Evolutionary conservation across 768 basidiomycete species (phyloP), one percentile per base, ranked within the genome.

Genomic region (Gautieria morchelliformis): DNA sequence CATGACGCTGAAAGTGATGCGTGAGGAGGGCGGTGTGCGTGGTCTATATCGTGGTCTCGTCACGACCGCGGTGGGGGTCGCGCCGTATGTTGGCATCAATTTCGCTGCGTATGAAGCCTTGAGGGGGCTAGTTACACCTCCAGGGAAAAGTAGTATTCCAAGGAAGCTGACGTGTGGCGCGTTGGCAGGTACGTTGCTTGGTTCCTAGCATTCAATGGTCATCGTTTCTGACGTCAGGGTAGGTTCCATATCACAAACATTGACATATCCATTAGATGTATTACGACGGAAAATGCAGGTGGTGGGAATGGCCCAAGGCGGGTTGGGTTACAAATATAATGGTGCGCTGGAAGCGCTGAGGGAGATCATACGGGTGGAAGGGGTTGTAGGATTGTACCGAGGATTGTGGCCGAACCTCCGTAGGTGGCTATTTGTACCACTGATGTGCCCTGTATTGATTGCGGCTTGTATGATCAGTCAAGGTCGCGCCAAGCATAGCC

Each of bases 261-360:
- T 97, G 63, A 97, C 94, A 5, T 97, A 95, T 68, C 95, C 95
- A 9, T 90, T 96, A 65, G 95, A 99, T 68, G 90, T 98, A 5
- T 70, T 98, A 58, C 79, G 95, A 48, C 79, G 95, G 60, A 95
- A 97, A 76, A 93, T 98, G 87, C 95, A 98, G 69, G 89, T 95
- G 59, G 79, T 83, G 5, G 91, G 91, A 12, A 85, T 93, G 83
- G 71, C 78, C 63, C 75, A 72, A 12, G 74, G 77, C 27, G 67
- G 70, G 12, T 66, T 81, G 60, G 77, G 78, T 47, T 73, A 82
- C 63, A 83, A 83, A 69, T 94, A 93, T 70, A 82, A 71, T 44
- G 89, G 90, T 9, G 93, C 92, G 6, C 58, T 91, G 35, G 85
- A 93, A 68, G 93, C 90, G 9, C 69, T 93, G 62, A 69, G 67